Percentiles rank a stretch among this genome's conserved stretches.
phyloP scores from a whole-genome alignment of 2,329 filamentous ascomycete species.

The Passalora sequoiae region DNA sequence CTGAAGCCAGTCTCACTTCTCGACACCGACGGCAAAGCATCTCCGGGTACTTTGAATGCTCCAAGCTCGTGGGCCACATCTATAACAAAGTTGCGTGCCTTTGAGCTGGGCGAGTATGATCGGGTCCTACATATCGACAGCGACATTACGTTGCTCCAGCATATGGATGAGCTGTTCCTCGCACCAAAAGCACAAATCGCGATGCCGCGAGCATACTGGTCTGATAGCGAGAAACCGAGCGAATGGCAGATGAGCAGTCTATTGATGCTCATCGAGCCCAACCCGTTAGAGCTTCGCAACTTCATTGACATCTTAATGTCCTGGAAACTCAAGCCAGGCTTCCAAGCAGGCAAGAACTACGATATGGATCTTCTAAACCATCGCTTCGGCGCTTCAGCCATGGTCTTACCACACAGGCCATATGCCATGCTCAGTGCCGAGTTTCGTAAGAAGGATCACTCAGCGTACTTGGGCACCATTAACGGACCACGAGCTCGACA shows the following conservation, averaged over 20 bases:
- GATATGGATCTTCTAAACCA: conserved; percentile 52
- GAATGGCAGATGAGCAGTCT: conserved; percentile 53
- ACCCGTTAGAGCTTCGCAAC: conserved; percentile 46
- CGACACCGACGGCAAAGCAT: conserved; percentile 25
- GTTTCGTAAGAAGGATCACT: conserved; percentile 54
- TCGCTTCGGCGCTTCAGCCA: conserved; percentile 54
- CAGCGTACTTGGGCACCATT: conserved; percentile 48
- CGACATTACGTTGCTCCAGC: conserved; percentile 57
- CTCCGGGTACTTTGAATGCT: conserved; percentile 32
- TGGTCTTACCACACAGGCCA: conserved; percentile 61
- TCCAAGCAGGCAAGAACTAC: conserved; percentile 22
- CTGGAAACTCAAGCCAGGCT: conserved; percentile 41
- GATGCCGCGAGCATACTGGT: conserved; percentile 69
- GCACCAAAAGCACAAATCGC: conserved; percentile 54
- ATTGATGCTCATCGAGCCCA: conserved; percentile 59
- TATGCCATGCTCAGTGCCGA: conserved; percentile 60
- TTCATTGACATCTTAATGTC: conserved; percentile 36
- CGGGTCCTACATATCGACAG: conserved; percentile 57
- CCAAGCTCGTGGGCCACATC: conserved; percentile 49
- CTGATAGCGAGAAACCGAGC: conserved; percentile 40
- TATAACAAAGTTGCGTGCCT: conserved; percentile 64
- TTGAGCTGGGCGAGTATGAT: conserved; percentile 60
- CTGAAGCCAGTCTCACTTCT: conserved; percentile 46
- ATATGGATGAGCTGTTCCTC: conserved; percentile 67
- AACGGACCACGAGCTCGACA: conserved; percentile 38